These are phyloP conservation scores for Fusarium albidum DNA, from an alignment of 2,329 filamentous ascomycete genomes.

Conservation along the genomic window DNA sequence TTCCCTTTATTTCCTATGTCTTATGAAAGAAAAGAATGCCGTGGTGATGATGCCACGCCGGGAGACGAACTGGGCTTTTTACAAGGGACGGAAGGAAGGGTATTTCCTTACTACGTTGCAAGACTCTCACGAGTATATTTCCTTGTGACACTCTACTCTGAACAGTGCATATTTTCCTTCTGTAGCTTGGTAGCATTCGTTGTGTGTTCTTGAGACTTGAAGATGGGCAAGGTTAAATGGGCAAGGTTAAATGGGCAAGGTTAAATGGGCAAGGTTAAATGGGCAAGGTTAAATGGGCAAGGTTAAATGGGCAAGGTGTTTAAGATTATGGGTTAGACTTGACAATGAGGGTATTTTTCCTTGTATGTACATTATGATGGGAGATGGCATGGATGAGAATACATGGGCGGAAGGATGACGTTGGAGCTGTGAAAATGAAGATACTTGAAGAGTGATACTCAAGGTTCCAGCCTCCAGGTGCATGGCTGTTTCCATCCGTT, in stretches of 20 bases:
- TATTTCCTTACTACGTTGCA: slow-evolving; percentile 14
- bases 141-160: slow-evolving; percentile 24
- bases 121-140: slow-evolving; percentile 25
- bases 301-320: neutral
- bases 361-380: neutral
- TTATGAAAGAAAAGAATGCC: slow-evolving; percentile 1
- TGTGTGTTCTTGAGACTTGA: slow-evolving; percentile 28
- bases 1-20: neutral
- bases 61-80: slow-evolving; percentile 1
- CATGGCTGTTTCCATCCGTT: slow-evolving; percentile 1
- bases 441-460: neutral
- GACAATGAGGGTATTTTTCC: neutral
- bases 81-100: slow-evolving; percentile 4
- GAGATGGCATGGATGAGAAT: slow-evolving; percentile 11
- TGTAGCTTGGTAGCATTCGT: slow-evolving; percentile 22
- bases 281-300: too few species aligned
- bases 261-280: neutral
- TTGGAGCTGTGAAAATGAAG: too few species aligned
- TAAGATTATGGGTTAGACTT: slow-evolving; percentile 10
- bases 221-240: too few species aligned
- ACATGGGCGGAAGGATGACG: slow-evolving; percentile 11
- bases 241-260: too few species aligned
- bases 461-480: neutral
- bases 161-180: slow-evolving; percentile 2
- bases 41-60: slow-evolving; percentile 1